Percentiles rank a stretch among this genome's conserved stretches.
phyloP scores from a whole-genome alignment of 306 rosid genomes.

The Gastrolobium bilobum region DNA sequence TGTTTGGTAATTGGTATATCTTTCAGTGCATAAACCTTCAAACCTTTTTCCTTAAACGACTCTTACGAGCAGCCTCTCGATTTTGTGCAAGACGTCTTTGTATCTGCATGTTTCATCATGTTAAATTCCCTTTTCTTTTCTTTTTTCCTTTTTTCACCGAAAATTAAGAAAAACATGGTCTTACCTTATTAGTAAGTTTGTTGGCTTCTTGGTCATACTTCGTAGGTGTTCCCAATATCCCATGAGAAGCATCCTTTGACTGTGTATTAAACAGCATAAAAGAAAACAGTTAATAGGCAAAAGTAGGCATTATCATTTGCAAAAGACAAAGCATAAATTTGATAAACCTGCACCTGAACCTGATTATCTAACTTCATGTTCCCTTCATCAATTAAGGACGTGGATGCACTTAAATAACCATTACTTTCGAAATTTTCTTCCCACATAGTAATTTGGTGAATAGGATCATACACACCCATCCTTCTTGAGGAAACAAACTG shows the following conservation, averaged over 20 bases:
- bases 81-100: constrained; percentile 97
- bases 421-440: constrained; percentile 72
- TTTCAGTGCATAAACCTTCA: constrained; percentile 45
- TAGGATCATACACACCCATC: constrained; percentile 83
- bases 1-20: constrained; percentile 16
- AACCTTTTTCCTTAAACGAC: constrained; percentile 94
- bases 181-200: constrained; percentile 52
- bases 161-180: constrained; percentile 21
- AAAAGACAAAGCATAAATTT: constrained; percentile 43
- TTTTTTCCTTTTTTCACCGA: neutral
- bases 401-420: constrained; percentile 59
- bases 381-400: constrained; percentile 61
- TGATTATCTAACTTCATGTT: constrained; percentile 68
- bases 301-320: constrained; percentile 18
- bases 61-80: constrained; percentile 99
- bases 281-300: constrained; percentile 33
- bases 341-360: constrained; percentile 66
- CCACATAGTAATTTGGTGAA: constrained; percentile 87
- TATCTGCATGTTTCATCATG: constrained; percentile 63
- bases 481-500: constrained; percentile 75
- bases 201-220: constrained; percentile 49
- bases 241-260: constrained; percentile 54
- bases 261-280: constrained; percentile 41
- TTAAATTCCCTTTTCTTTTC: constrained; percentile 10
- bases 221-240: constrained; percentile 51